Conservation (phyloP, 768 basidiomycete species). For the Gautieria morchelliformis region DNA sequence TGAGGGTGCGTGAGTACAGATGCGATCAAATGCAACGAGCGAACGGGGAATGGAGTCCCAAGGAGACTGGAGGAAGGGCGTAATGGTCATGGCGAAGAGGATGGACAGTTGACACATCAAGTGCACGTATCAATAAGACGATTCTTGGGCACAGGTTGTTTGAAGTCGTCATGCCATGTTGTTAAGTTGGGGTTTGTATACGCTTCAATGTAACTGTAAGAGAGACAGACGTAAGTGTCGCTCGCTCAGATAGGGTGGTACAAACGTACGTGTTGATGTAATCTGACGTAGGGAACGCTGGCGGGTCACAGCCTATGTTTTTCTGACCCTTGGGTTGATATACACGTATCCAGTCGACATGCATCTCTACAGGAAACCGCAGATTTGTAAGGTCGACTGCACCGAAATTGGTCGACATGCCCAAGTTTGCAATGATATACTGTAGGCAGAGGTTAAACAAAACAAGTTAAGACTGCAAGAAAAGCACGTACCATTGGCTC, state of each 20-base stretch:
- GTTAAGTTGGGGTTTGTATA: slow-evolving; percentile 78
- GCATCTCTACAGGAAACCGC: slow-evolving; percentile 65
- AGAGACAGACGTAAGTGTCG: background rate
- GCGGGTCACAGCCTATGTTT: slow-evolving; percentile 82
- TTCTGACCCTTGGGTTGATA: slow-evolving; percentile 65
- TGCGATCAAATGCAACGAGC: background rate
- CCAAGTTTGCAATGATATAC: slow-evolving; percentile 82
- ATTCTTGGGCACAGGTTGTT: slow-evolving; percentile 64
- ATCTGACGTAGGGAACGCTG: slow-evolving; percentile 62
- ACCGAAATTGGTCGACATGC: slow-evolving; percentile 77
- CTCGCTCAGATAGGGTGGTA: background rate
- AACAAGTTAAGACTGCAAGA: slow-evolving; percentile 33
- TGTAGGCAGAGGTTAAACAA: slow-evolving; percentile 26
- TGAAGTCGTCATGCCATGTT: slow-evolving; percentile 45
- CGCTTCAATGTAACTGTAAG: slow-evolving; percentile 46
- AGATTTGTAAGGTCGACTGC: slow-evolving; percentile 61
- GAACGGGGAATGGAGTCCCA: background rate
- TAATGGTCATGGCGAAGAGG: background rate
- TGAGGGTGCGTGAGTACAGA: slow-evolving; percentile 1
- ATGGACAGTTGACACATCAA: background rate
- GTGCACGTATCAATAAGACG: slow-evolving; percentile 45
- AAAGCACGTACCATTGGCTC: slow-evolving; percentile 64
- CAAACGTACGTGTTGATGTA: slow-evolving; percentile 67
- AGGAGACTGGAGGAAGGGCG: background rate
- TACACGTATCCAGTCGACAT: slow-evolving; percentile 81